Percentiles rank a stretch among this genome's conserved stretches.
Evolutionary conservation across 371 early-diverging fungal genomes (phyloP).

Genomic region (Rhizopus stolonifer): DNA sequence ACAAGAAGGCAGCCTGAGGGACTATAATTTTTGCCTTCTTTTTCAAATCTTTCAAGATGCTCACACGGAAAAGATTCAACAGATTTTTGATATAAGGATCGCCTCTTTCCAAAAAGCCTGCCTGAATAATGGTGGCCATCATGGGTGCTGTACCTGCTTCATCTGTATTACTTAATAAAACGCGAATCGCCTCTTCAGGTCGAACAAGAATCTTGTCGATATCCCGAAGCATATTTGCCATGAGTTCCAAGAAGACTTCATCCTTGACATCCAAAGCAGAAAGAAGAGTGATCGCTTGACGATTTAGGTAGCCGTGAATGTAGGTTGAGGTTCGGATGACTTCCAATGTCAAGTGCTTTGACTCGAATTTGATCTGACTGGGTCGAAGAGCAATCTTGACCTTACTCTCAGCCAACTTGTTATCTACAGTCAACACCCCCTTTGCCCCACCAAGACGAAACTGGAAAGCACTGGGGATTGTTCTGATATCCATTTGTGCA

Average conservation of each 20-base stretch:
- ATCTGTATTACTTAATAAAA: constrained; percentile 52
- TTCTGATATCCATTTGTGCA: constrained; percentile 44
- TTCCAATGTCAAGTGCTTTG: constrained; percentile 60
- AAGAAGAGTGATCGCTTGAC: constrained; percentile 71
- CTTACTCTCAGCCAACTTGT: constrained; percentile 19
- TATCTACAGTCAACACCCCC: constrained; percentile 61
- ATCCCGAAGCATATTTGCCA: constrained; percentile 42
- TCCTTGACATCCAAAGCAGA: constrained; percentile 65
- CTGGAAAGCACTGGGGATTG: constrained; percentile 74
- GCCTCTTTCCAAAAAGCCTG: constrained; percentile 53
- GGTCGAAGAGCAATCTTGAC: constrained; percentile 59
- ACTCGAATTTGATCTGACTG: constrained; percentile 72
- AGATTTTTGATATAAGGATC: constrained; percentile 64
- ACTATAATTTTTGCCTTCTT: constrained; percentile 71
- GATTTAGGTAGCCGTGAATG: constrained; percentile 68
- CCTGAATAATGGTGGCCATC: constrained; percentile 54
- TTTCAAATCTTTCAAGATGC: constrained; percentile 61
- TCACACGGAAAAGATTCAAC: constrained; percentile 54
- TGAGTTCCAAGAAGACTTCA: constrained; percentile 50
- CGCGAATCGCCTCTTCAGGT: constrained; percentile 45
- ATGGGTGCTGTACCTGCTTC: constrained; percentile 54
- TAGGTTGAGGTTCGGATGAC: constrained; percentile 57
- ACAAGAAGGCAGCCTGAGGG: constrained; percentile 62
- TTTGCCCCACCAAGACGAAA: constrained; percentile 83
- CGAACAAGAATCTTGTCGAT: constrained; percentile 47